Percentiles rank a stretch among this genome's conserved stretches.
These are phyloP conservation scores for Neurospora terricola DNA, from an alignment of 495 filamentous ascomycete species.

Conservation along the genomic window DNA sequence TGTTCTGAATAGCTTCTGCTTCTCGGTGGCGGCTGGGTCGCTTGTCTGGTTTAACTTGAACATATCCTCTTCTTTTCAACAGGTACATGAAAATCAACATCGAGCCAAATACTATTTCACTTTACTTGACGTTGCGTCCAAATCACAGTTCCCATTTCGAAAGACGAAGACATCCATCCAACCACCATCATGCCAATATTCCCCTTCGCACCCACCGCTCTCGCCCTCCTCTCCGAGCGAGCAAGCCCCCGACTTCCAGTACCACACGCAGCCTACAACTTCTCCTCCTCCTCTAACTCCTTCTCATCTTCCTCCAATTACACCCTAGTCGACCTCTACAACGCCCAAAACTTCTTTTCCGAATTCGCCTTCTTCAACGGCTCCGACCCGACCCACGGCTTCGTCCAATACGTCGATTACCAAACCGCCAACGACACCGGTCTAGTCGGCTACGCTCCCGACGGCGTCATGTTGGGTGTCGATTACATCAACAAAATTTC, in stretches of 20 bases:
- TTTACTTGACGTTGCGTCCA: not conserved
- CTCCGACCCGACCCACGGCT: conserved; percentile 59
- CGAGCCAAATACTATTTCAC: too few species aligned
- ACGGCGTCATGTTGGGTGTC: conserved; percentile 44
- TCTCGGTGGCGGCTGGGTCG: not conserved
- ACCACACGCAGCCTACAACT: not conserved
- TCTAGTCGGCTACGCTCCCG: conserved; percentile 46
- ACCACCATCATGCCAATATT: not conserved
- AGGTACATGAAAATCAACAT: not conserved
- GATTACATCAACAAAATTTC: conserved; percentile 37
- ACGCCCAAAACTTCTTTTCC: conserved; percentile 45
- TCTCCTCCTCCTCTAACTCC: not conserved
- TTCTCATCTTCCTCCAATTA: conserved; percentile 24
- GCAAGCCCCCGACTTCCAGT: not conserved
- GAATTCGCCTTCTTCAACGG: conserved; percentile 44
- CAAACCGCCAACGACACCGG: conserved; percentile 42
- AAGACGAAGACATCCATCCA: not conserved
- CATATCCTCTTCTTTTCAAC: not conserved
- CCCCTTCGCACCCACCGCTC: not conserved
- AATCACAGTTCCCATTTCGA: not conserved
- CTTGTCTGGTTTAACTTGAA: not conserved
- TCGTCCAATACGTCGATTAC: conserved; percentile 54
- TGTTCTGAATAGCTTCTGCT: not conserved
- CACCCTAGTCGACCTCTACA: conserved; percentile 35
- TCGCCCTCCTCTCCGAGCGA: not conserved